These are phyloP conservation scores for Jacaranda mimosifolia DNA, from an alignment of 257 asterid species.

Conservation along the genomic window DNA sequence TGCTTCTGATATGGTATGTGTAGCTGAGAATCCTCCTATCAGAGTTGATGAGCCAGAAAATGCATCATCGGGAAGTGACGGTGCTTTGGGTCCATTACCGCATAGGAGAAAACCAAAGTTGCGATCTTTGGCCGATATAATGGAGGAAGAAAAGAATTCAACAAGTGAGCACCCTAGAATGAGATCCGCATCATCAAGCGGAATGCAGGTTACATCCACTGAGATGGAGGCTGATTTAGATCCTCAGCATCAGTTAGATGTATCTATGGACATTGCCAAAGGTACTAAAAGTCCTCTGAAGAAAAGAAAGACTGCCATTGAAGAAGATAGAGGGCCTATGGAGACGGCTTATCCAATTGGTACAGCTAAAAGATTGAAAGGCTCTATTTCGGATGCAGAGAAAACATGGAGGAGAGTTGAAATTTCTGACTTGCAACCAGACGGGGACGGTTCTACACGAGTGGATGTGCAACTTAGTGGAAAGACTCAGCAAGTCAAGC, in stretches of 20 bases:
- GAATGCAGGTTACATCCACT: slow-evolving; percentile 38
- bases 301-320: slow-evolving; percentile 55
- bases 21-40: slow-evolving; percentile 41
- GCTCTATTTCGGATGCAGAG: slow-evolving; percentile 40
- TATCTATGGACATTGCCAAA: slow-evolving; percentile 32
- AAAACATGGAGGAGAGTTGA: slow-evolving; percentile 43
- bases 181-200: slow-evolving; percentile 37
- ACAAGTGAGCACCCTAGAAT: slow-evolving; percentile 29
- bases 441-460: slow-evolving; percentile 40
- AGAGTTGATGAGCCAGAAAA: slow-evolving; percentile 41
- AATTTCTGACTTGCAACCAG: slow-evolving; percentile 43
- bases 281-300: slow-evolving; percentile 46
- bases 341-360: slow-evolving; percentile 30
- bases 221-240: slow-evolving; percentile 44
- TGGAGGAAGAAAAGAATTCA: slow-evolving; percentile 54
- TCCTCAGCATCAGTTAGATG: slow-evolving; percentile 37
- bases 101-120: slow-evolving; percentile 62
- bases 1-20: slow-evolving; percentile 29
- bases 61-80: slow-evolving; percentile 60
- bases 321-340: slow-evolving; percentile 42
- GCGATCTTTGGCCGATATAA: slow-evolving; percentile 76
- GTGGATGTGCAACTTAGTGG: slow-evolving; percentile 27
- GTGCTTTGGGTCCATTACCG: slow-evolving; percentile 35
- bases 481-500: slow-evolving; percentile 40
- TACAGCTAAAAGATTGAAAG: slow-evolving; percentile 42